These are phyloP conservation scores for Hyphopichia burtonii DNA, from an alignment of 1,139 yeast genomes.

Conservation along the genomic window DNA sequence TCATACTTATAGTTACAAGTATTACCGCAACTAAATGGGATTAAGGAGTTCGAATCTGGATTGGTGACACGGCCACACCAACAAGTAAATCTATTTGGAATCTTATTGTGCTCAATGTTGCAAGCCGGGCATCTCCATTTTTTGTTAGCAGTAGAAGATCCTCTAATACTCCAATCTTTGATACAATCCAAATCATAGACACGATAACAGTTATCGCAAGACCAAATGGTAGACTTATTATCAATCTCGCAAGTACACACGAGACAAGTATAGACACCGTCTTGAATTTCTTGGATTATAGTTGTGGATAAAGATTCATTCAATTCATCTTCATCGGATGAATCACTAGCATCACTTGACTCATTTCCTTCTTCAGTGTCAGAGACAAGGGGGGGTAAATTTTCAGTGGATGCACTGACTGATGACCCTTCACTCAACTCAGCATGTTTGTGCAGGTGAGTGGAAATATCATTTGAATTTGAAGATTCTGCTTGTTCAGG, in stretches of 20 bases:
- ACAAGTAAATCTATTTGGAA: constrained; percentile 69
- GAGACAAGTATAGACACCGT: constrained; percentile 72
- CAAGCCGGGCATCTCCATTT: constrained; percentile 92
- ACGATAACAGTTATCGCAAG: constrained; percentile 69
- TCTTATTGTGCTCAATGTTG: constrained; percentile 49
- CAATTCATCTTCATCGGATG: constrained; percentile 7
- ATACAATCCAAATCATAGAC: constrained; percentile 84
- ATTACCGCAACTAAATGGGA: constrained; percentile 91
- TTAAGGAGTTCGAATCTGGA: constrained; percentile 56
- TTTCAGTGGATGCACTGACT: background rate
- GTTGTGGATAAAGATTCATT: constrained; percentile 36
- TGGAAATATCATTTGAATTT: background rate
- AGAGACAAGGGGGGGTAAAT: background rate
- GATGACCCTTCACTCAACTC: background rate
- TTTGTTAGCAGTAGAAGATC: constrained; percentile 56
- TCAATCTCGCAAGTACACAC: constrained; percentile 85
- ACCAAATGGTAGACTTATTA: constrained; percentile 66
- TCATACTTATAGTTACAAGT: constrained; percentile 59
- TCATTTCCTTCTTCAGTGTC: background rate
- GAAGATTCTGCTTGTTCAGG: background rate
- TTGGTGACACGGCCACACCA: constrained; percentile 85
- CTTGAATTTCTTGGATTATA: constrained; percentile 54
- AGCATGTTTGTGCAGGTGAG: constrained; percentile 3
- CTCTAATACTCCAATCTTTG: constrained; percentile 76
- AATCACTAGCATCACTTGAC: background rate